Base-by-base conservation (phyloP, 1,284 basidiomycete genomes). In the Blastosporella zonata region DNA sequence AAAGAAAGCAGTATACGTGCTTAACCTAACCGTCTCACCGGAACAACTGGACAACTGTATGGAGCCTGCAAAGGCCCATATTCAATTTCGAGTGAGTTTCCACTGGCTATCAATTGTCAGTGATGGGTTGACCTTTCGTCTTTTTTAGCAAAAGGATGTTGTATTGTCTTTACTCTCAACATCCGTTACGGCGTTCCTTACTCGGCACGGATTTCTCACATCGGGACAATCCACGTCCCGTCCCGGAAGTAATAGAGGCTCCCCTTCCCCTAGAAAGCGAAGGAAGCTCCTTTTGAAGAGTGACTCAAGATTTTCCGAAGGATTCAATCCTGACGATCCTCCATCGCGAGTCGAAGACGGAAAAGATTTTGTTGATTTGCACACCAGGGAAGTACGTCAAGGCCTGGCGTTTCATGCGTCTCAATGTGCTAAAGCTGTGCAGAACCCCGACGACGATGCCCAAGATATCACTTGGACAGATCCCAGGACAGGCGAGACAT, bases 1-100 rank as follows among this genome's bases (percentile, higher is more conserved):
- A 60, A 83, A 82, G 62, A 80, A 79, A 59, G 84, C 91, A 1
- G 78, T 92, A 46, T 96, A 91, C 62, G 86, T 93, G 22, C 71
- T 97, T 23, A 84, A 88, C 60, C 60, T 96, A 43, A 74, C 70
- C 2, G 66, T 93, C 9, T 80, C 90, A 34, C 67, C 80, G 1
- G 67, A 71, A 15, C 70, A 82, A 23, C 72, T 95, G 9, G 91
- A 95, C 60, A 87, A 88, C 50, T 81, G 80, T 50, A 62, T 93
- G 20, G 89, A 90, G 55, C 90, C 92, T 12, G 70, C 78, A 9
- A 96, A 94, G 69, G 67, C 73, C 6, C 62, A 72, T 5, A 72
- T 93, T 23, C 79, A 84, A 43, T 73, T 93, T 48, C 73, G 80
- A 67, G 93, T 91, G 60, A 55, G 71, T 57, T 49, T 5, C 15